Conservation (phyloP, 2,329 filamentous ascomycete species). For the Fusarium sp. region DNA sequence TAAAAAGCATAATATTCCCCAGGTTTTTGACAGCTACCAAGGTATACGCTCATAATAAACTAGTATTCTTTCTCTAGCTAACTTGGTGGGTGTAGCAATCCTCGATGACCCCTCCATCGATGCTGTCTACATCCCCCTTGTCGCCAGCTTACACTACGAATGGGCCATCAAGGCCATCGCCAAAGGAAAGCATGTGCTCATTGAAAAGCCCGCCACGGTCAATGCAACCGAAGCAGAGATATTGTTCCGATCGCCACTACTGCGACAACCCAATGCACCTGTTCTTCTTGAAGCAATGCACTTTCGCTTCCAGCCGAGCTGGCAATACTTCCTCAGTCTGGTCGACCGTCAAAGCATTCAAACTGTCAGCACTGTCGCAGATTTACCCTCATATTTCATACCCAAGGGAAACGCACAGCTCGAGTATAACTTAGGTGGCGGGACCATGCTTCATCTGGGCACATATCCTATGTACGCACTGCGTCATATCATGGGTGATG, state of each 20-base stretch:
- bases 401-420: background rate
- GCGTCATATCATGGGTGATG: background rate
- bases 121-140: background rate
- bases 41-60: accelerated
- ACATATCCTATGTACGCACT: background rate
- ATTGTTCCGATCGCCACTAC: background rate
- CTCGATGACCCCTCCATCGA: background rate
- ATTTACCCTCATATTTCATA: background rate
- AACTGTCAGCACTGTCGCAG: accelerated
- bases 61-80: accelerated
- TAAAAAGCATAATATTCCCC: background rate
- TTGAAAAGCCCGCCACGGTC: background rate
- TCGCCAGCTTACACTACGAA: background rate
- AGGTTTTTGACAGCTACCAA: background rate
- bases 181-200: background rate
- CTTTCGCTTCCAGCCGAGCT: background rate
- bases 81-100: background rate
- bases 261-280: background rate
- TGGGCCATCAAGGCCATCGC: background rate
- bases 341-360: background rate
- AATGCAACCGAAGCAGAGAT: background rate
- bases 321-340: background rate
- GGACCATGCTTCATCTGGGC: background rate
- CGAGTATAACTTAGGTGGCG: background rate
- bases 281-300: background rate